These are phyloP conservation scores for Mayamaea pseudoterrestris DNA, from an alignment of 108 stramenopile genomes.

Conservation along the genomic window DNA sequence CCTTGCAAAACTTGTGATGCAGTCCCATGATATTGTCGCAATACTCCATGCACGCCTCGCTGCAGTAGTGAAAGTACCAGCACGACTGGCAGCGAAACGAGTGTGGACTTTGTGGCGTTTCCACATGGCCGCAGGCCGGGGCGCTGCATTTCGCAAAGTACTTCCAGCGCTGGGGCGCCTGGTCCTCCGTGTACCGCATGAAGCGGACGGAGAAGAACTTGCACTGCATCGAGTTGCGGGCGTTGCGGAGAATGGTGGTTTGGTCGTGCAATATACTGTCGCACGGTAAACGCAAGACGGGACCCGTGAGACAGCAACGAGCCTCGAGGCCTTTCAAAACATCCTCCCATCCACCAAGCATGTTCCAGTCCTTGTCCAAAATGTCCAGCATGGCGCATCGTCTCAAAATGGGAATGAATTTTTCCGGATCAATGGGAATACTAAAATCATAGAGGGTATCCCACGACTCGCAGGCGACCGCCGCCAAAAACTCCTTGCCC, in stretches of 20 bases:
- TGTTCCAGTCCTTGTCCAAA: conserved; percentile 25
- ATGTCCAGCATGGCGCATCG: conserved; percentile 26
- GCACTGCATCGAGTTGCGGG: conserved; percentile 32
- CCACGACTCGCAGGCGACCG: conserved; percentile 19
- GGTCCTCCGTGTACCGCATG: conserved; percentile 8
- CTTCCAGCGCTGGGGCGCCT: conserved; percentile 19
- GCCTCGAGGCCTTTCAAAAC: conserved; percentile 14
- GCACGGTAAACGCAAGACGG: conserved; percentile 9
- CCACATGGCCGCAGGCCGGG: conserved; percentile 15
- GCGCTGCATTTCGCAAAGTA: conserved; percentile 32
- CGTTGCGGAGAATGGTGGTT: conserved; percentile 10
- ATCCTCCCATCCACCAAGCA: conserved; percentile 22
- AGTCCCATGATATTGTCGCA: conserved; percentile 13
- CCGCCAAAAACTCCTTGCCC: conserved; percentile 18
- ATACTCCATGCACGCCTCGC: conserved; percentile 20
- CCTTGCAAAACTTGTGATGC: conserved; percentile 15
- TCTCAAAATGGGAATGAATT: conserved; percentile 18
- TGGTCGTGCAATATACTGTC: conserved; percentile 15
- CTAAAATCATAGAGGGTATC: conserved; percentile 15
- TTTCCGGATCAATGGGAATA: conserved; percentile 5
- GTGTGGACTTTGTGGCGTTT: conserved; percentile 22
- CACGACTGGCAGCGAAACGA: conserved; percentile 24
- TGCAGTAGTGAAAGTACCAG: conserved; percentile 35
- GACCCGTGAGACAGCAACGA: conserved; percentile 3
- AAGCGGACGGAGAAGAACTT: conserved; percentile 12